Evolutionary conservation across 805 yeast species (phyloP), one percentile per base, ranked within the genome.

Genomic region (Torulaspora franciscae): DNA sequence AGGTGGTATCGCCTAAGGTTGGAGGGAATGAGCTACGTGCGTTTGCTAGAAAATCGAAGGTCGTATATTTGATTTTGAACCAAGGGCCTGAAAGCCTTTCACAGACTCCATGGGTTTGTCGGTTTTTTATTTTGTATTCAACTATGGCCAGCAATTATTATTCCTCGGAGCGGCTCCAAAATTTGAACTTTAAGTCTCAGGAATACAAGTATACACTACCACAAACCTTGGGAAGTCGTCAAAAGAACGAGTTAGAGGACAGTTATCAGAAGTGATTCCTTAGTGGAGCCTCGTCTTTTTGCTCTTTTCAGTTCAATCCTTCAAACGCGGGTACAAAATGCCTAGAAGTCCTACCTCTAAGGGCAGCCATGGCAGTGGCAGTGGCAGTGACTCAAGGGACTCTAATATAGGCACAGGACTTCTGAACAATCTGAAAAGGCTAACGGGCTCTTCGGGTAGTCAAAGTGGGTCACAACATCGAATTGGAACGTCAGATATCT

Each of bases 341-440:
- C 41, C 38, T 11, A 50, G 50, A 35, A 40, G 46, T 33, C 45
- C 52, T 11, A 39, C 46, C 34, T 45, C 54, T 6, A 47, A 53
- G 36, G 42, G 32, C 37, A 28, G 51, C 7, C 43, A 37, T 32
- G 49, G 50, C 11, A 43, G 40, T 36, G 48, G 51, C 11, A 43
- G 40, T 36, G 48, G 51, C 34, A 48, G 54, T n/a, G 47, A 40
- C 32, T 27, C 44, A 15, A 29, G 37, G 11, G 37, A 37, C 37
- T 38, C 42, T 10, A 45, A 39, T 23, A 28, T 47, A 7, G 39
- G 45, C 15, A 40, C 57, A 10, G 55, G 60, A 3, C 46, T 62
- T 7, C 48, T 62, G 33, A 58, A 61, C 14, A 62, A 59, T 40
- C 45, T 62, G 41, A 62, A 59, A 46, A 52, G 59, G 41, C 45